These are phyloP conservation scores for Phialophora macrospora DNA, from an alignment of 2,329 filamentous ascomycete species.

Conservation along the genomic window DNA sequence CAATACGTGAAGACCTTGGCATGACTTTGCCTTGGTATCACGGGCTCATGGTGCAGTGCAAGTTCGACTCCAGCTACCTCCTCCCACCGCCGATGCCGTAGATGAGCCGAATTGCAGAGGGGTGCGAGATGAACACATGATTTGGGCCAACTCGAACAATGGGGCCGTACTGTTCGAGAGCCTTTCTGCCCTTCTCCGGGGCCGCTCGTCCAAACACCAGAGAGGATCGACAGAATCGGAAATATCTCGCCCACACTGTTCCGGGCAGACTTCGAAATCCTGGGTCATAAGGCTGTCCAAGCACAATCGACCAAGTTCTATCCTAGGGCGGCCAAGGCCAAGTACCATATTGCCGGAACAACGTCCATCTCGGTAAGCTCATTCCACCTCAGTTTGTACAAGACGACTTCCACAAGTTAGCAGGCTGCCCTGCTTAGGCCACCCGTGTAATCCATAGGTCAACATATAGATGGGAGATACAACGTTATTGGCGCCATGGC, in stretches of 20 bases:
- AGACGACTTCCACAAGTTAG: neutral
- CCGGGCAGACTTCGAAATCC: slow-evolving; percentile 57
- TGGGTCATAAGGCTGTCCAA: slow-evolving; percentile 1
- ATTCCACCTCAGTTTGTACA: too few relatives aligned
- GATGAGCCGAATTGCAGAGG: slow-evolving; percentile 27
- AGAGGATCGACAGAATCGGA: slow-evolving; percentile 72
- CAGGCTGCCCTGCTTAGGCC: neutral
- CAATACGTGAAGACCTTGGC: slow-evolving; percentile 30
- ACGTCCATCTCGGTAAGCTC: neutral
- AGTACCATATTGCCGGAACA: neutral
- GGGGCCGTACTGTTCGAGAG: slow-evolving; percentile 25
- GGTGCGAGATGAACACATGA: slow-evolving; percentile 27
- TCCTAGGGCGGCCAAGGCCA: neutral
- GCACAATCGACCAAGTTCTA: neutral
- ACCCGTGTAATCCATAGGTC: too few relatives aligned
- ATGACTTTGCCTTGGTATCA: slow-evolving; percentile 22
- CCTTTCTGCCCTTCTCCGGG: slow-evolving; percentile 4
- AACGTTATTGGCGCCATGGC: neutral
- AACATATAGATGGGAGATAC: neutral
- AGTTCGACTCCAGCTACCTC: slow-evolving; percentile 26
- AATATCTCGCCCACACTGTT: slow-evolving; percentile 68
- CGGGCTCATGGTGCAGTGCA: slow-evolving; percentile 20
- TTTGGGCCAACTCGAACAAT: slow-evolving; percentile 30
- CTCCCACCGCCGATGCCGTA: slow-evolving; percentile 23
- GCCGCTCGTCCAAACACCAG: slow-evolving; percentile 10